A percentile compares a stretch with the other conserved stretches of the same genome.
phyloP scores from a whole-genome alignment of 1,139 yeast species.

The Hanseniaspora gamundiae region DNA sequence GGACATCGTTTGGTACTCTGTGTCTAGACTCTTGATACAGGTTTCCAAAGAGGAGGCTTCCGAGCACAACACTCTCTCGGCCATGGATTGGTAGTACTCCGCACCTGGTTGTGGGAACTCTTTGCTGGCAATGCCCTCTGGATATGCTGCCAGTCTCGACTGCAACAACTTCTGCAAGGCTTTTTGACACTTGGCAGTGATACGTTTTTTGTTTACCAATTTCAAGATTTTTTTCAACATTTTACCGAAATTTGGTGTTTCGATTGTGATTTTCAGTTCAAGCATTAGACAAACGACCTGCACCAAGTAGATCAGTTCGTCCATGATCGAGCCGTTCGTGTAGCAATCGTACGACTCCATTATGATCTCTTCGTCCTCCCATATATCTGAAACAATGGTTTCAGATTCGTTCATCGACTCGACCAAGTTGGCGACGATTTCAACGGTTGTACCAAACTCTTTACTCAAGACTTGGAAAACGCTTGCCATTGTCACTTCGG shows the following conservation, averaged over 20 bases:
- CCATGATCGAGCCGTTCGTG: conserved; percentile 39
- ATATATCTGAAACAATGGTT: conserved; percentile 26
- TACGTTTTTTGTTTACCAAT: conserved; percentile 19
- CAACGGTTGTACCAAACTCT: conserved; percentile 13
- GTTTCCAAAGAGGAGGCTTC: conserved; percentile 39
- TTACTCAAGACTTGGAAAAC: conserved; percentile 24
- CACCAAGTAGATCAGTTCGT: conserved; percentile 42
- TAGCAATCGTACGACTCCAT: conserved; percentile 54
- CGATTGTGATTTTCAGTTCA: not conserved
- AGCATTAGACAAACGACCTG: conserved; percentile 27
- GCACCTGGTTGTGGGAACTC: not conserved
- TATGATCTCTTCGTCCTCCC: conserved; percentile 37
- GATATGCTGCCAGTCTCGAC: conserved; percentile 20
- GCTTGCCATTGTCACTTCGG: conserved; percentile 45
- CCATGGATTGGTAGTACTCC: conserved; percentile 29
- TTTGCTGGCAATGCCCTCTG: not conserved
- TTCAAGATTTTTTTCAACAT: conserved; percentile 19
- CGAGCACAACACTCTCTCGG: conserved; percentile 38
- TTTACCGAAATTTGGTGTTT: not conserved
- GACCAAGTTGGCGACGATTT: conserved; percentile 23
- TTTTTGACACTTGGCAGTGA: conserved; percentile 28
- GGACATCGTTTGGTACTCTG: conserved; percentile 32
- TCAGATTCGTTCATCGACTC: conserved; percentile 22
- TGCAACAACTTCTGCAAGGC: conserved; percentile 9
- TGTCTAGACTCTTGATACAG: conserved; percentile 29